phyloP scores from a whole-genome alignment of 31 red algal genomes.

The Odonthalia washingtoniensis region DNA sequence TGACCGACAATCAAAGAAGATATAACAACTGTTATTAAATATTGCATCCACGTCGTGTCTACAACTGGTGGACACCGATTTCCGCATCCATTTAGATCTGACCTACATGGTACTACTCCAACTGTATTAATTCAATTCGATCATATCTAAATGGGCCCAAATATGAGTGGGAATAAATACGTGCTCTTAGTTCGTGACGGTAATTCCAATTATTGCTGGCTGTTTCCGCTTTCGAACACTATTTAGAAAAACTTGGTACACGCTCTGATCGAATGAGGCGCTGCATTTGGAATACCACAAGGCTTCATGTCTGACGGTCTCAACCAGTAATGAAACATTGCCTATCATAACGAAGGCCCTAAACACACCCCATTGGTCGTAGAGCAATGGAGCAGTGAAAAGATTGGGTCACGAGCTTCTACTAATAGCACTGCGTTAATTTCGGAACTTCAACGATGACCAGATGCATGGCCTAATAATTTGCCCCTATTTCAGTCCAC shows the following conservation, averaged over 20 bases:
- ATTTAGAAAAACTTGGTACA: not conserved
- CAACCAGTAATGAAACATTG: not conserved
- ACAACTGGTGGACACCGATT: not conserved
- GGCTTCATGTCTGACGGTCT: not conserved
- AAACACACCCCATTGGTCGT: not conserved
- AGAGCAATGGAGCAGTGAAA: not conserved
- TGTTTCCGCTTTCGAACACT: not conserved
- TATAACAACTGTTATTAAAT: not conserved
- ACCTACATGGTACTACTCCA: not conserved
- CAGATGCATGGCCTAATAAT: conserved; percentile 2
- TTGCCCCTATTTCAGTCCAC: not conserved
- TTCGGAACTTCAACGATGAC: not conserved
- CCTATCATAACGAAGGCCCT: not conserved
- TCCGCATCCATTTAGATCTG: not conserved
- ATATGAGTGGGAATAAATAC: not conserved
- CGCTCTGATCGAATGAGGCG: not conserved
- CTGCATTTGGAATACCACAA: not conserved
- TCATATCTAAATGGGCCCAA: not conserved
- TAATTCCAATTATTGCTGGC: not conserved
- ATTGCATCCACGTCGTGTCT: conserved; percentile 2
- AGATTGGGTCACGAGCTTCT: not conserved
- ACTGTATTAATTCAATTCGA: not conserved
- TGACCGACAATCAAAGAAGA: not conserved
- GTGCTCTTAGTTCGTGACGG: not conserved
- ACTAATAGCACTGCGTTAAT: not conserved